These are phyloP conservation scores for Aspergillus pseudoviridinutans DNA, from an alignment of 2,329 filamentous ascomycete species.

Conservation along the genomic window DNA sequence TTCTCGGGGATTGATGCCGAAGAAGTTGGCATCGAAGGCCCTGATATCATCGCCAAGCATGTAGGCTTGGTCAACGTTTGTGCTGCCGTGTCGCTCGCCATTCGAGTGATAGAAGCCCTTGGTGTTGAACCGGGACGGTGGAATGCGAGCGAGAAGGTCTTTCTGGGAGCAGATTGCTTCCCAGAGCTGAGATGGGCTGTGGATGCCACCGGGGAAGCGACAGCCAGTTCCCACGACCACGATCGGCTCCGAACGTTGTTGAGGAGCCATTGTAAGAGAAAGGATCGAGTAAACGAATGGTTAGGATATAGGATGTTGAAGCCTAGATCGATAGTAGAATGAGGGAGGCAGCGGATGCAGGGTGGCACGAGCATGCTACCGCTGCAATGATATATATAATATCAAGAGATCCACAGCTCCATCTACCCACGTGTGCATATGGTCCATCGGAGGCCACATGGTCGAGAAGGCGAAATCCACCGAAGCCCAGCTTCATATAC, in stretches of 20 bases:
- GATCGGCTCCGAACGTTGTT: slow-evolving; percentile 3
- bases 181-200: slow-evolving; percentile 32
- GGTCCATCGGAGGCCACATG: too few relatives aligned
- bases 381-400: too few relatives aligned
- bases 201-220: slow-evolving; percentile 26
- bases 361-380: too few relatives aligned
- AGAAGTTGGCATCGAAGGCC: slow-evolving; percentile 22
- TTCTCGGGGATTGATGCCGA: slow-evolving; percentile 17
- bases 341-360: too few relatives aligned
- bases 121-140: not conserved
- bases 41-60: not conserved
- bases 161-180: slow-evolving; percentile 20
- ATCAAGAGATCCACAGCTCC: too few relatives aligned
- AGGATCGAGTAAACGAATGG: too few relatives aligned
- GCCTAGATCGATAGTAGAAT: too few relatives aligned
- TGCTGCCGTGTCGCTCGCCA: not conserved
- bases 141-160: slow-evolving; percentile 21
- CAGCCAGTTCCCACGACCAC: slow-evolving; percentile 35
- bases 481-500: too few relatives aligned
- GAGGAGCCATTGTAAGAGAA: too few relatives aligned
- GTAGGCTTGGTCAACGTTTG: not conserved
- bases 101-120: not conserved
- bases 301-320: too few relatives aligned
- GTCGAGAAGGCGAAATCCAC: too few relatives aligned
- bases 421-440: too few relatives aligned